phyloP scores from a whole-genome alignment of 2,329 filamentous ascomycete genomes.

The Talaromyces sp. region DNA sequence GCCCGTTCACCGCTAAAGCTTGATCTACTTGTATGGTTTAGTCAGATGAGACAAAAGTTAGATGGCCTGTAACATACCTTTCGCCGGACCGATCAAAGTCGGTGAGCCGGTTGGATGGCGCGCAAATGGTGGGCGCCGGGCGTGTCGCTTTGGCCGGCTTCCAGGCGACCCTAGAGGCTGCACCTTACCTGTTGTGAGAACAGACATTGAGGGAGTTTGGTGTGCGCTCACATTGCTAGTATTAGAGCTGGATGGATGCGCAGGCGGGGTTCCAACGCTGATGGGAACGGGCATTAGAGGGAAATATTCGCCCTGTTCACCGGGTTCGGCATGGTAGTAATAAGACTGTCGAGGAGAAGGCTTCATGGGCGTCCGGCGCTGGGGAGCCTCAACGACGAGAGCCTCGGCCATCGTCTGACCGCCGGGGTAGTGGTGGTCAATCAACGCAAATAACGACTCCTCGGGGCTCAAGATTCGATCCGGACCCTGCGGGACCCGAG shows the following conservation, averaged over 20 bases:
- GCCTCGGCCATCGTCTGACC: slow-evolving; percentile 87
- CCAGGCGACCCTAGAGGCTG: slow-evolving; percentile 79
- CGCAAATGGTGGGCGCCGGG: slow-evolving; percentile 52
- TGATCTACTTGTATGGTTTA: slow-evolving; percentile 17
- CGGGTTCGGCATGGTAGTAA: slow-evolving; percentile 55
- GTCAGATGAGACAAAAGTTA: not conserved
- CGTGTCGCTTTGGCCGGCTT: slow-evolving; percentile 51
- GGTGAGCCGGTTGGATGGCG: slow-evolving; percentile 79
- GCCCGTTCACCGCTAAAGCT: slow-evolving; percentile 21
- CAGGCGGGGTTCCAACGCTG: slow-evolving; percentile 35
- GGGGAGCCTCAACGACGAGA: slow-evolving; percentile 80
- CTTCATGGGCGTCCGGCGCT: slow-evolving; percentile 64
- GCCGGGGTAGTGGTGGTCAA: slow-evolving; percentile 79
- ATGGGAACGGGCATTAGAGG: slow-evolving; percentile 58
- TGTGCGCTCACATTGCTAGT: slow-evolving; percentile 35
- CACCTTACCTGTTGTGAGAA: slow-evolving; percentile 74
- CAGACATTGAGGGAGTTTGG: slow-evolving; percentile 65
- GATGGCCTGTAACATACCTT: slow-evolving; percentile 28
- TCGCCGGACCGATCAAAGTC: slow-evolving; percentile 54
- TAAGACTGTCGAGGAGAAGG: slow-evolving; percentile 63
- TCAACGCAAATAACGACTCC: slow-evolving; percentile 69
- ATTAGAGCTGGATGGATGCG: slow-evolving; percentile 36
- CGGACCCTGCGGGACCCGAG: slow-evolving; percentile 56
- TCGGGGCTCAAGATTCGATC: slow-evolving; percentile 78
- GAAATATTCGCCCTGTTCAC: slow-evolving; percentile 77